Percentiles rank a stretch among this genome's conserved stretches.
Evolutionary conservation across 306 rosid genomes (phyloP).

Genomic region (Acacia confusa): DNA sequence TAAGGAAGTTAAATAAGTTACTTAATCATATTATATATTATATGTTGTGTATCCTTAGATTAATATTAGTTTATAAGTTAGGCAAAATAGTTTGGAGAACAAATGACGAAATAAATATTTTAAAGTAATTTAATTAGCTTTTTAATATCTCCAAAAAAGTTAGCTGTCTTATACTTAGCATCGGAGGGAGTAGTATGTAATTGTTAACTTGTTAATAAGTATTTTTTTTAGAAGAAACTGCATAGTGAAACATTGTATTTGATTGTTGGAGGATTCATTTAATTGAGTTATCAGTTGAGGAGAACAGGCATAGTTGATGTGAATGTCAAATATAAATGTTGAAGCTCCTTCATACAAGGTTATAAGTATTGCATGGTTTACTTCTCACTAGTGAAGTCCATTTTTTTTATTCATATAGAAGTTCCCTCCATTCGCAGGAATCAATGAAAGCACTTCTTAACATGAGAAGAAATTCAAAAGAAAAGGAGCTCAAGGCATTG

Average conservation of each 20-base stretch:
- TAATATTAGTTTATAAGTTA: too few relatives aligned
- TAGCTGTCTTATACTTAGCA: too few relatives aligned
- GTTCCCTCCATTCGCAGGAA: conserved; percentile 62
- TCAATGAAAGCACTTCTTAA: conserved; percentile 59
- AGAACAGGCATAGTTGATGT: background rate
- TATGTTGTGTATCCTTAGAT: too few relatives aligned
- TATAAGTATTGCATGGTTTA: conserved; percentile 10
- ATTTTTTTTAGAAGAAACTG: background rate
- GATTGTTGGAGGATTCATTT: background rate
- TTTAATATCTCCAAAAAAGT: too few relatives aligned
- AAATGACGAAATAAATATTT: too few relatives aligned
- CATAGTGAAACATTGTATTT: conserved; percentile 1
- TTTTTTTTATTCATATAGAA: conserved; percentile 28
- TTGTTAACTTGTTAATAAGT: background rate
- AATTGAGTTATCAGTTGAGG: background rate
- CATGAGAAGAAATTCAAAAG: conserved; percentile 79
- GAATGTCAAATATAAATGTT: background rate
- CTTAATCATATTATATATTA: too few relatives aligned
- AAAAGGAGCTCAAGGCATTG: conserved; percentile 91
- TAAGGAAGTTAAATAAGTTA: too few relatives aligned
- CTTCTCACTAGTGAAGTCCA: conserved; percentile 16
- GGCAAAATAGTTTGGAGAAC: too few relatives aligned
- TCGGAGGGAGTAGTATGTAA: background rate
- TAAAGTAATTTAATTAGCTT: too few relatives aligned
- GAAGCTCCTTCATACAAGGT: conserved; percentile 11